phyloP scores from a whole-genome alignment of 2,329 filamentous ascomycete species.

The Plectosphaerella sp. region DNA sequence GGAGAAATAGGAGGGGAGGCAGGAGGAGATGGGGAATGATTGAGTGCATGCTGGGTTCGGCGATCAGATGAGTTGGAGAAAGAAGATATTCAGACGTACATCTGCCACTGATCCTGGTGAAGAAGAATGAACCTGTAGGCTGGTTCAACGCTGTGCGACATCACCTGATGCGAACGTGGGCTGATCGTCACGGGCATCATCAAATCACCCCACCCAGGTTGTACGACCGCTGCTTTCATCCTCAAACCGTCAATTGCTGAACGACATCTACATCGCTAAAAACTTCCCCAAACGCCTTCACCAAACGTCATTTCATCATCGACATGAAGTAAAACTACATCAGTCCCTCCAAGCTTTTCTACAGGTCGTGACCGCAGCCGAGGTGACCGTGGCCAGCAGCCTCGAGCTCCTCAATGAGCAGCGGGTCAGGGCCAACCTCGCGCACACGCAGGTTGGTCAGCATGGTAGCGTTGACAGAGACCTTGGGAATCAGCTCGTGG shows the following conservation, averaged over 20 bases:
- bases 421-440: conserved; percentile 11
- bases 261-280: background rate
- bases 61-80: background rate
- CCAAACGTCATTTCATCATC: background rate
- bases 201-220: no score
- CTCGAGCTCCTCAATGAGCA: conserved; percentile 24
- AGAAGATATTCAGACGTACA: background rate
- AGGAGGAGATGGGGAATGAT: conserved; percentile 14
- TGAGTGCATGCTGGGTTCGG: background rate
- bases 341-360: background rate
- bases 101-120: background rate
- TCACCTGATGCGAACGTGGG: no score
- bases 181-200: no score
- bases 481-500: conserved; percentile 24
- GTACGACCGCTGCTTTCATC: no score
- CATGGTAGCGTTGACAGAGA: conserved; percentile 16
- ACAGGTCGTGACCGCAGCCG: conserved; percentile 28
- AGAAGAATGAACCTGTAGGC: background rate
- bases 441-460: conserved; percentile 13
- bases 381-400: conserved; percentile 27
- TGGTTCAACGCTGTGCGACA: no score
- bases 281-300: background rate
- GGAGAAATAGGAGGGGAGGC: conserved; percentile 15
- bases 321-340: background rate
- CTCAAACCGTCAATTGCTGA: no score